These are phyloP conservation scores for Populus alba DNA, from an alignment of 345 rosid species.

Conservation along the genomic window DNA sequence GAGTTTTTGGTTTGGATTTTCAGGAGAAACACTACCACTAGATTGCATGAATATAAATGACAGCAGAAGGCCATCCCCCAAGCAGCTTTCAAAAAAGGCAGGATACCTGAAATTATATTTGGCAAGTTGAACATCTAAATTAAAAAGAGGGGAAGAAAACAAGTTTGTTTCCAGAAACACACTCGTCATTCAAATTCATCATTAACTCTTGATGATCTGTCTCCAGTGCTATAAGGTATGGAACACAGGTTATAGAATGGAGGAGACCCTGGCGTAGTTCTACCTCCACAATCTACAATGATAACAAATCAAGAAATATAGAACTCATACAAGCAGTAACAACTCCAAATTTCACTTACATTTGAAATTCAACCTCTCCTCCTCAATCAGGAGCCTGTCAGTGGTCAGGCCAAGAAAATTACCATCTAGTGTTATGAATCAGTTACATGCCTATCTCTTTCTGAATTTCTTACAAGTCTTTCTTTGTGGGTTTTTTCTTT, in stretches of 20 bases:
- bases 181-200: too few relatives aligned
- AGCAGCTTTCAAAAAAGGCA: too few relatives aligned
- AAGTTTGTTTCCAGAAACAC: too few relatives aligned
- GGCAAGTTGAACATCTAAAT: too few relatives aligned
- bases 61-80: too few relatives aligned
- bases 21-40: too few relatives aligned
- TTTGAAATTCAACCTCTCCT: not conserved
- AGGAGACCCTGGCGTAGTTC: slow-evolving; percentile 98
- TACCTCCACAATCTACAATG: slow-evolving; percentile 87
- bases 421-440: not conserved
- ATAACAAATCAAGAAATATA: not conserved
- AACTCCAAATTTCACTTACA: not conserved
- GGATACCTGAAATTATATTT: too few relatives aligned
- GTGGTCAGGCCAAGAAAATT: not conserved
- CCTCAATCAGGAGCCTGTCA: not conserved
- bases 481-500: not conserved
- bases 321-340: not conserved
- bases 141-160: too few relatives aligned
- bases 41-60: too few relatives aligned
- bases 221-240: slow-evolving; percentile 96
- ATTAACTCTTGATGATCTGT: slow-evolving; percentile 83
- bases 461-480: not conserved
- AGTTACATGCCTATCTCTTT: too few relatives aligned
- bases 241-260: slow-evolving; percentile 99
- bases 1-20: too few relatives aligned